These are phyloP conservation scores for Sedum album DNA, from an alignment of 164 flowering plant species.

Conservation along the genomic window DNA sequence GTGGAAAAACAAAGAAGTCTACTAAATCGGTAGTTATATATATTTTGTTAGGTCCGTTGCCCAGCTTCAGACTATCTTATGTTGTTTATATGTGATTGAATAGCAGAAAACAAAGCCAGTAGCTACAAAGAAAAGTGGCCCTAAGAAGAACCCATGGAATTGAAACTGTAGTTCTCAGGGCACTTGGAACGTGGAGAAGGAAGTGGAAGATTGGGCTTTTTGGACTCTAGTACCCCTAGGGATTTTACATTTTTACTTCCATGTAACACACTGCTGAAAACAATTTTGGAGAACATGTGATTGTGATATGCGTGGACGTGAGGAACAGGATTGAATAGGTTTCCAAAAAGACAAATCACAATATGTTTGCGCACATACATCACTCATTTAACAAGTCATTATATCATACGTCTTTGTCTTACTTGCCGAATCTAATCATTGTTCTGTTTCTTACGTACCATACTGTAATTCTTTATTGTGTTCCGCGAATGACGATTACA, in stretches of 20 bases:
- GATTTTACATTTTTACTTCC: background rate
- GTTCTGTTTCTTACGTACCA: too few species aligned
- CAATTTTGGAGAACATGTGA: background rate
- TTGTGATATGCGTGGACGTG: too few species aligned
- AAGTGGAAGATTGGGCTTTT: background rate
- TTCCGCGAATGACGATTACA: too few species aligned
- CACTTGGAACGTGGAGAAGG: background rate
- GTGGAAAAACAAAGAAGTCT: conserved; percentile 67
- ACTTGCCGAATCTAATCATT: too few species aligned
- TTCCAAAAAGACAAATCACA: too few species aligned
- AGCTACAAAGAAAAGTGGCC: conserved; percentile 31
- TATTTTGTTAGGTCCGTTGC: background rate
- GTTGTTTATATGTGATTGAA: background rate
- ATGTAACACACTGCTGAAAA: background rate
- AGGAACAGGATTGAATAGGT: too few species aligned
- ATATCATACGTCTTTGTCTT: too few species aligned
- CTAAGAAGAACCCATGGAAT: conserved; percentile 77
- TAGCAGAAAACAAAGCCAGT: conserved; percentile 47
- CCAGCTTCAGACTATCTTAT: background rate
- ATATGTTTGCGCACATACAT: too few species aligned
- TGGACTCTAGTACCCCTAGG: background rate
- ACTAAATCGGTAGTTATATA: conserved; percentile 49
- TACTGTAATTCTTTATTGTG: too few species aligned
- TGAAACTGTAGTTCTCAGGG: conserved; percentile 12
- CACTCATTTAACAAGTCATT: too few species aligned